These are phyloP conservation scores for Carnegiea gigantea DNA, from an alignment of 179 eudicot genomes.

Conservation along the genomic window DNA sequence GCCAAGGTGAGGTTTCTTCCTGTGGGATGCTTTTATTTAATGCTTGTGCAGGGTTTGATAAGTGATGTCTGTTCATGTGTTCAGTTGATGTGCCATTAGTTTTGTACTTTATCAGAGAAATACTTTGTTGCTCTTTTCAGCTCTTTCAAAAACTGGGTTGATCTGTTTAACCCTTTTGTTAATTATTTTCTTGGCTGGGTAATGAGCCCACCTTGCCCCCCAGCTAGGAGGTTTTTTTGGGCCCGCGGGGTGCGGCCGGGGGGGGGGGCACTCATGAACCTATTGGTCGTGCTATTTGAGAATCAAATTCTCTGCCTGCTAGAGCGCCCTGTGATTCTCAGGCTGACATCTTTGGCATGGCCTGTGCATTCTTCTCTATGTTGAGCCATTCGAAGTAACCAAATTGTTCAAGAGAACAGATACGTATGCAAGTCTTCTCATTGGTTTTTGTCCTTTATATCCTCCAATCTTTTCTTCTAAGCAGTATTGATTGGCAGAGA, in stretches of 20 bases:
- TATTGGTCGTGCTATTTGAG: neutral
- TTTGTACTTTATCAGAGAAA: neutral
- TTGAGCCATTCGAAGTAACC: neutral
- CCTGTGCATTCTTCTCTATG: neutral
- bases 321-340: neutral
- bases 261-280: neutral
- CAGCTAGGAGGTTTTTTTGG: neutral
- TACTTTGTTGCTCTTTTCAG: neutral
- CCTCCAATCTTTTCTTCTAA: neutral
- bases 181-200: neutral
- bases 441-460: neutral
- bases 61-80: neutral
- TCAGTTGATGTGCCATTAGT: neutral
- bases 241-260: neutral
- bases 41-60: neutral
- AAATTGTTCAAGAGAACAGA: no score
- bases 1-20: slow-evolving; percentile 52
- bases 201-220: neutral
- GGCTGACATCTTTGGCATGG: neutral
- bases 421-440: neutral
- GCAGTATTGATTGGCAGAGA: neutral
- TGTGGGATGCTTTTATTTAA: neutral
- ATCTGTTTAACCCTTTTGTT: neutral
- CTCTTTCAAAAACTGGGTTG: neutral
- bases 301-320: neutral